Base-by-base conservation (phyloP, 1,284 basidiomycete genomes). In the Rhodotorula sp. region DNA sequence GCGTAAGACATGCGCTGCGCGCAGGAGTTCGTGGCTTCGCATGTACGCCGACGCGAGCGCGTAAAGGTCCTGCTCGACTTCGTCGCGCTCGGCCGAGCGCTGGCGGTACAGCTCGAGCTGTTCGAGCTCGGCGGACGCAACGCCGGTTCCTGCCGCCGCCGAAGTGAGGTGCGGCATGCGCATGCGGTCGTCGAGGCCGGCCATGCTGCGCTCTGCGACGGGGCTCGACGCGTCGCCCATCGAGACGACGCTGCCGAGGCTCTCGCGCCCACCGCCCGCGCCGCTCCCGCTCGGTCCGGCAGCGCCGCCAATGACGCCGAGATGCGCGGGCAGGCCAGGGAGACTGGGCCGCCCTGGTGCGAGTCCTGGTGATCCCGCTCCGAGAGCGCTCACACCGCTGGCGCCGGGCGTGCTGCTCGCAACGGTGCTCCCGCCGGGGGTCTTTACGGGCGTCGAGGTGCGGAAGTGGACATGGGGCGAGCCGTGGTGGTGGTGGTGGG, bases 21-120 rank as follows among this genome's bases (percentile, higher is more conserved):
- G 86, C 66, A 88, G 85, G 76, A 90, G 90, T 78, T 98, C 93
- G 74, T 90, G 89, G 27, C 88, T 84, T 73, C 93, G 89, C 75
- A 93, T 88, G 77, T 89, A 90, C 13, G 88, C 84, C 73, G 89
- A 89, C 2, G 92, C 94, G 42, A 91, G 85, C 70, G 87, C 81
- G 77, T 93, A 85, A 17, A 79, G 72, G 69, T 86, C 85, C 64
- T 82, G 80, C 52, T 85, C 84, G 21, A 81, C 67, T 27, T 77
- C 79, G 58, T 77, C 77, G 25, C 67, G 52, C n/a, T 61, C 53
- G 12, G 3, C 19, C 64, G 63, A 70, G 14, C 27, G 12, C 44
- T 17, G 8, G 54, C 34, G 34, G 5, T 34, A 34, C 34, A 34
- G 34, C 34, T 34, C 34, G 5, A 34, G 34, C 34, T 34, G 34